Evolutionary conservation across 2,329 filamentous ascomycete genomes (phyloP), one percentile per base, ranked within the genome.

Genomic region (Trichoderma cornu-damae): DNA sequence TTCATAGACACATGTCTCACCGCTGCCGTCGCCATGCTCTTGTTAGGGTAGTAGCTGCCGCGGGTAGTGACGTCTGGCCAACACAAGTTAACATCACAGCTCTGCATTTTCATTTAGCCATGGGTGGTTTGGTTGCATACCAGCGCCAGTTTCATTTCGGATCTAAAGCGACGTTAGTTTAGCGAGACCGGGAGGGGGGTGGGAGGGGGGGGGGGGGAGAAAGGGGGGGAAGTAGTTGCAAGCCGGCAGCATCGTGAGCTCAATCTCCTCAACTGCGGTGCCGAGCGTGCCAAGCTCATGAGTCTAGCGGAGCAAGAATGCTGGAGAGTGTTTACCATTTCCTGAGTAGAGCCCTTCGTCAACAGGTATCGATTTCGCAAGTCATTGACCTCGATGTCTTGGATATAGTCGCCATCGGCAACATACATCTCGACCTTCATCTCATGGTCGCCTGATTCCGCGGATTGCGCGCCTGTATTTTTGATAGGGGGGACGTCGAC

Each of bases 371-470:
- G 89, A 72, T 97, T 99, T 63, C 93, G 88, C 69, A 97, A 77
- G 74, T 97, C 93, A 74, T 99, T 99, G 78, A 99, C 90, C 78
- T 97, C 94, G 69, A 99, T 96, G 70, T 99, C 94, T 74, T 95
- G 94, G 76, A 99, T 97, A 72, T 89, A 97, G 75, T 99, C 94
- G 67, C 94, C 94, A 71, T 97, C 94, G 61, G 92, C 88, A 66
- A 96, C 88, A 70, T 97, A 97, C 71, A 96, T 88, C 68, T 95
- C 90, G 67, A 87, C 85, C 67, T 93, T 90, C 72, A 95, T 81
- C 60, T 84, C 84, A 38, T 79, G 78, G 18, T 75, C 63, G 59
- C 66, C 67, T 2, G 65, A 61, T 18, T 72, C 66, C n/a, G 75
- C 70, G 43, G 74, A 67, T 24, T 72, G 70, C 44, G 75, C 72